These are phyloP conservation scores for Kwoniella newhampshirensis DNA, from an alignment of 768 basidiomycete genomes.

Conservation along the genomic window DNA sequence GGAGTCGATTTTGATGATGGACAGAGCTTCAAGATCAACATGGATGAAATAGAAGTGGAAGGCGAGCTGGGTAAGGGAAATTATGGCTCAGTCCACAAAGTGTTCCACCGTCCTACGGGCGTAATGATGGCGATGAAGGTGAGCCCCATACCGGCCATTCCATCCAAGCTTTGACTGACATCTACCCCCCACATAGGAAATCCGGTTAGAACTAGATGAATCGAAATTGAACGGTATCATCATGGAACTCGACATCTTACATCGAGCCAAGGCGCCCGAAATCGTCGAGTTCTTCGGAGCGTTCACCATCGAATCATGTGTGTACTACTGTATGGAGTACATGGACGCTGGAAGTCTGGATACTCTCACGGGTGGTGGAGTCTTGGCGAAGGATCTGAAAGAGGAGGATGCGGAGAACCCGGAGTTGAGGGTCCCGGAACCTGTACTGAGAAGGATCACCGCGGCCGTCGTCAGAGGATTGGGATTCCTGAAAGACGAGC, in stretches of 20 bases:
- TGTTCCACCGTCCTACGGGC: conserved; percentile 88
- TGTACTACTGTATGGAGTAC: conserved; percentile 99
- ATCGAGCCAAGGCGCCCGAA: conserved; percentile 82
- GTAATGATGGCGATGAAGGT: conserved; percentile 99
- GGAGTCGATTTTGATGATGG: conserved; percentile 90
- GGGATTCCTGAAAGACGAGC: conserved; percentile 89
- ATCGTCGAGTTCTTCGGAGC: conserved; percentile 99
- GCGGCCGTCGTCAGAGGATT: conserved; percentile 81
- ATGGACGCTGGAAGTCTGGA: conserved; percentile 99
- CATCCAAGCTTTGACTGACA: too few relatives aligned
- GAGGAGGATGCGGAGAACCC: conserved; percentile 22
- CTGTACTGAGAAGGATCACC: conserved; percentile 78
- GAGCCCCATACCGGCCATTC: conserved; percentile 20
- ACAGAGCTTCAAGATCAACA: conserved; percentile 86
- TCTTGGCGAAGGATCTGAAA: conserved; percentile 52
- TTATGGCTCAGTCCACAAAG: conserved; percentile 96
- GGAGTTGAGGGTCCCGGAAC: conserved; percentile 58
- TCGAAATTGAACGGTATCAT: conserved; percentile 92
- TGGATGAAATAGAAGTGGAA: conserved; percentile 83
- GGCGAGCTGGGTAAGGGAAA: conserved; percentile 96
- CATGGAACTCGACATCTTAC: conserved; percentile 97
- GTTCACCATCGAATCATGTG: conserved; percentile 99
- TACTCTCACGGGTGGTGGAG: conserved; percentile 65
- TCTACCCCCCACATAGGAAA: conserved; percentile 66
- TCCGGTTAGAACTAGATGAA: conserved; percentile 90